These are phyloP conservation scores for Chaetomium sp. DNA, from an alignment of 2,329 filamentous ascomycete genomes.

Conservation along the genomic window DNA sequence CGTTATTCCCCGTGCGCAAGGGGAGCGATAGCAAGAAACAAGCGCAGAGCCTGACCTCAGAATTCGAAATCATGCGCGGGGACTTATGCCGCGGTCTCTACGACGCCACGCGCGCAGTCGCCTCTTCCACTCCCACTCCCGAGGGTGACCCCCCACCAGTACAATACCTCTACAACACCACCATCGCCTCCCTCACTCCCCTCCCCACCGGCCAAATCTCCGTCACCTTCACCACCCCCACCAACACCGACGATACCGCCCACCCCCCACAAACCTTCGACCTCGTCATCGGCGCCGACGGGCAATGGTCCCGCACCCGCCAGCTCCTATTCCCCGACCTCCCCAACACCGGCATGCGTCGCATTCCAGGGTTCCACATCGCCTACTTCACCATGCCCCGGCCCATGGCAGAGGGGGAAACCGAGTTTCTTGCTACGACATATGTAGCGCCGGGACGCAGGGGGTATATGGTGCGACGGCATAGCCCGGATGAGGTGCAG, in stretches of 20 bases:
- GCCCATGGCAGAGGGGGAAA: slow-evolving; percentile 14
- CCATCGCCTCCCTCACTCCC: no score
- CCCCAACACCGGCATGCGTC: slow-evolving; percentile 15
- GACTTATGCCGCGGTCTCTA: slow-evolving; percentile 47
- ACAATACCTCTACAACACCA: no score
- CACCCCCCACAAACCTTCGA: slow-evolving; percentile 40
- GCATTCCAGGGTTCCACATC: slow-evolving; percentile 21
- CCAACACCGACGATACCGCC: slow-evolving; percentile 29
- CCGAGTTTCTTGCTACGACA: slow-evolving; percentile 12
- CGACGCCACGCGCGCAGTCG: slow-evolving; percentile 26
- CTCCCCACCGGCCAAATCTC: no score
- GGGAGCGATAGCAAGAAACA: slow-evolving; percentile 25
- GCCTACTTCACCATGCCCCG: slow-evolving; percentile 31
- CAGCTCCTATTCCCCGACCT: slow-evolving; percentile 30
- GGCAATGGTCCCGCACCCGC: slow-evolving; percentile 43
- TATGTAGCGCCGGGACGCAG: slow-evolving; percentile 28
- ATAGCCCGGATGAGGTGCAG: slow-evolving; percentile 32
- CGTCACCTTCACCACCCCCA: no score
- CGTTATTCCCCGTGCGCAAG: slow-evolving; percentile 33
- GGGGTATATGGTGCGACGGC: slow-evolving; percentile 33
- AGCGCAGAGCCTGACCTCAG: slow-evolving; percentile 41
- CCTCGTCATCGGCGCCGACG: slow-evolving; percentile 48
- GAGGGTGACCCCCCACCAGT: no score
- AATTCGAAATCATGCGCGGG: slow-evolving; percentile 55
- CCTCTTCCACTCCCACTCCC: no score